A percentile compares a stretch with the other conserved stretches of the same genome.
Conservation (phyloP, 129 eudicot genomes). For the Oenanthe sinensis region DNA sequence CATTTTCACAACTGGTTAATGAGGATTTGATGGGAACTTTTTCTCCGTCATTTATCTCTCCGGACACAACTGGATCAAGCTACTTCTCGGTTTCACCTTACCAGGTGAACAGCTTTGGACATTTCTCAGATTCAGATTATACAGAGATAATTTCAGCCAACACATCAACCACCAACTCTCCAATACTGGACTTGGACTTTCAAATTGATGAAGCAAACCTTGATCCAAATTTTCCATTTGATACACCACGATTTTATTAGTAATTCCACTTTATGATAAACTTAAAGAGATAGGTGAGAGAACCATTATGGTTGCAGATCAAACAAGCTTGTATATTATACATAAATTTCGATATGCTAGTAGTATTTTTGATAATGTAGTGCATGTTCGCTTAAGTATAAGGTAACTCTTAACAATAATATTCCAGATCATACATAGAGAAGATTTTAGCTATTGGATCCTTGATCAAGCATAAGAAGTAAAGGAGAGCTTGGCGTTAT, state of each 20-base stretch:
- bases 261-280: background rate
- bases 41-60: conserved; percentile 47
- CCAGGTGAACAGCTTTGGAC: conserved; percentile 26
- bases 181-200: conserved; percentile 37
- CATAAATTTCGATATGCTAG: conserved; percentile 15
- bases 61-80: conserved; percentile 48
- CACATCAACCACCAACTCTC: conserved; percentile 64
- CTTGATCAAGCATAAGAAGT: background rate
- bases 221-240: conserved; percentile 36
- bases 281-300: background rate
- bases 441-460: background rate
- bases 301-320: background rate
- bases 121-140: conserved; percentile 36
- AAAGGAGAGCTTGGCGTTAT: background rate
- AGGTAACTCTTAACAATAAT: background rate
- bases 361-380: background rate
- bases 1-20: conserved; percentile 20
- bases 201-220: conserved; percentile 25
- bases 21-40: conserved; percentile 27
- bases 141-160: conserved; percentile 48
- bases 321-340: conserved; percentile 8
- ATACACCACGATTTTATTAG: conserved; percentile 25
- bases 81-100: conserved; percentile 40
- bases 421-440: background rate
- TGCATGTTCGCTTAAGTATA: background rate